These are phyloP conservation scores for Edaphochlamys debaryana DNA, from an alignment of 139 green algal genomes.

Conservation along the genomic window DNA sequence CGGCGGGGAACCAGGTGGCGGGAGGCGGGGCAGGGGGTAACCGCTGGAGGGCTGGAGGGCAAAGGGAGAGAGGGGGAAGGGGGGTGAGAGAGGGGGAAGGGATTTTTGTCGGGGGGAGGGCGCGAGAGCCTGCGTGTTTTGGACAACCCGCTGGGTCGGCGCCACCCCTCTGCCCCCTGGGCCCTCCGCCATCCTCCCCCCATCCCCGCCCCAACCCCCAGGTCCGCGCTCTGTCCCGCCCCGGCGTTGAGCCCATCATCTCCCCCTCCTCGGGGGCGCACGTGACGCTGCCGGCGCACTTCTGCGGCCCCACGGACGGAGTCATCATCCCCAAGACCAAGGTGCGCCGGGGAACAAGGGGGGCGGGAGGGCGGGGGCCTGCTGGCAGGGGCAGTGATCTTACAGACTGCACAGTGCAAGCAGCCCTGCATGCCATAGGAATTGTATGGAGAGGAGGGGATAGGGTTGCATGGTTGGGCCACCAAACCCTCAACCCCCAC, in stretches of 20 bases:
- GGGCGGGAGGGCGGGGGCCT: not conserved
- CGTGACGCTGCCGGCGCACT: slow-evolving; percentile 96
- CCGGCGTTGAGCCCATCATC: slow-evolving; percentile 67
- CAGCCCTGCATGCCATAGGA: too few species aligned
- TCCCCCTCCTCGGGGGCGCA: slow-evolving; percentile 85
- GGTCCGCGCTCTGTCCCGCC: slow-evolving; percentile 16
- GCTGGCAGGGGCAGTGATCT: not conserved
- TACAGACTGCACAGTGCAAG: too few species aligned
- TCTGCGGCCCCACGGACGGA: slow-evolving; percentile 78
- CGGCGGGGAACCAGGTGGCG: too few species aligned
- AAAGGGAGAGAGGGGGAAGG: too few species aligned
- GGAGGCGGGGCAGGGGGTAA: not conserved
- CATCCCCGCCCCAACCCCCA: not conserved
- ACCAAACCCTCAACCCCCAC: too few species aligned
- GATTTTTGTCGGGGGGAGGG: not conserved
- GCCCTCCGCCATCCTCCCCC: not conserved
- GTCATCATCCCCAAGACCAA: slow-evolving; percentile 99
- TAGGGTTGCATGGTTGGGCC: too few species aligned
- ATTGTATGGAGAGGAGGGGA: too few species aligned
- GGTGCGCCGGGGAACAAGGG: slow-evolving; percentile 23
- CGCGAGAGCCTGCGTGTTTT: too few species aligned
- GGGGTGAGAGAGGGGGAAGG: too few species aligned
- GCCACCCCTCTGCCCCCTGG: too few species aligned
- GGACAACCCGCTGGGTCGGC: too few species aligned
- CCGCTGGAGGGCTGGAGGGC: too few species aligned